phyloP scores from a whole-genome alignment of 1,284 basidiomycete species.

The Sanghuangporus baumii region DNA sequence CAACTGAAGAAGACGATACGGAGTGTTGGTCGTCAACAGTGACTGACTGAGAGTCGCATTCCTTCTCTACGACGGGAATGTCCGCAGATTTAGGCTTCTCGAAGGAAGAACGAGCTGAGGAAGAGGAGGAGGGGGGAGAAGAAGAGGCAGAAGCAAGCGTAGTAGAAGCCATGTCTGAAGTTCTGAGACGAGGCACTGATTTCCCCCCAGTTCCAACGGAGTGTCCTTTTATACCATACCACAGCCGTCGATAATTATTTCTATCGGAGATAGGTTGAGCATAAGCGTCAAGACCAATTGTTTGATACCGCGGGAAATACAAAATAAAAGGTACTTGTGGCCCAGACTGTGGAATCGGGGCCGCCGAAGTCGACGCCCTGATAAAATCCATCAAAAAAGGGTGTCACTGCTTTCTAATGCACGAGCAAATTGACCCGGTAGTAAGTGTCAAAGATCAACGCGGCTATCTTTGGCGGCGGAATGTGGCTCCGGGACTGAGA shows the following conservation, averaged over 20 bases:
- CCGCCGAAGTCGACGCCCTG: not conserved
- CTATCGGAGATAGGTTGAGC: not conserved
- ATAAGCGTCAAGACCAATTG: not conserved
- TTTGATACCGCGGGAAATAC: not conserved
- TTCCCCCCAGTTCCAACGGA: not conserved
- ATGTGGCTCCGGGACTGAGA: not conserved
- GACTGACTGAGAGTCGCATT: not conserved
- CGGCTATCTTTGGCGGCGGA: not conserved
- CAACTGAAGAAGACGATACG: not conserved
- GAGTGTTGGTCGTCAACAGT: not conserved
- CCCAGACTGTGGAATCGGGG: not conserved
- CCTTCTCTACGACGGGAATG: not conserved
- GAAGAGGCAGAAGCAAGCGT: too few relatives aligned
- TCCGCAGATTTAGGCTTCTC: not conserved
- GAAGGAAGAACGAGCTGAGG: not conserved
- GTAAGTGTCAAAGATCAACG: not conserved
- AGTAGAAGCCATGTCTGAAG: not conserved
- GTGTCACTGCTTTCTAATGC: not conserved
- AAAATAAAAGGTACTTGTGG: not conserved
- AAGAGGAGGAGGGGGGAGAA: too few relatives aligned
- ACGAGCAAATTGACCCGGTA: not conserved
- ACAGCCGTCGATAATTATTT: not conserved
- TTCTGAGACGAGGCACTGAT: not conserved
- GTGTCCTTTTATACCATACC: not conserved
- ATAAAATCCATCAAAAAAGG: not conserved